phyloP scores from a whole-genome alignment of 352 stramenopile species.

The Phytophthora lateralis region DNA sequence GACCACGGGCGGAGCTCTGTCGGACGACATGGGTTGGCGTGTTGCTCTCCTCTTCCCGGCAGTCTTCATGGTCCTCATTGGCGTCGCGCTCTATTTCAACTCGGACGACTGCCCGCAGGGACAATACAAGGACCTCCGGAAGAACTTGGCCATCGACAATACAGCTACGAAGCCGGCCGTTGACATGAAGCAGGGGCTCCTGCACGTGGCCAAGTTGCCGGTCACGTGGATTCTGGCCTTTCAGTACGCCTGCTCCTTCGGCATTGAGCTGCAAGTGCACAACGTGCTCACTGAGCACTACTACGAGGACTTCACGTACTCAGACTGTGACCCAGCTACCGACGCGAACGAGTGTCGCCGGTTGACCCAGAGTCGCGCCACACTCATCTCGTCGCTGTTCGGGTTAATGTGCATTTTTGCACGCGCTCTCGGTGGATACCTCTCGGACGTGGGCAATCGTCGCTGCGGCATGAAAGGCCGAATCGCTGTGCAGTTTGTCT shows the following conservation, averaged over 20 bases:
- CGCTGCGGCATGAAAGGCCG: conserved; percentile 88
- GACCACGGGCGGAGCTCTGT: conserved; percentile 51
- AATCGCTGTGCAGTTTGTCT: conserved; percentile 77
- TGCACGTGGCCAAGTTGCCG: conserved; percentile 45
- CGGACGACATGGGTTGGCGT: conserved; percentile 88
- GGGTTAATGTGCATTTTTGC: conserved; percentile 94
- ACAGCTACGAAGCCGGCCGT: conserved; percentile 20
- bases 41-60: conserved; percentile 91
- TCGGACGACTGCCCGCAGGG: conserved; percentile 93
- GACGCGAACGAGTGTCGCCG: conserved; percentile 35
- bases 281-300: conserved; percentile 93
- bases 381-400: conserved; percentile 91
- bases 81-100: conserved; percentile 72
- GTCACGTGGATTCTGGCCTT: conserved; percentile 92
- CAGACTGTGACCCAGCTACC: conserved; percentile 43
- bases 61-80: conserved; percentile 77
- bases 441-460: conserved; percentile 79
- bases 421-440: conserved; percentile 82
- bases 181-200: conserved; percentile 40
- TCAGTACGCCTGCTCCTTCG: conserved; percentile 94
- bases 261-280: conserved; percentile 94
- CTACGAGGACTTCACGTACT: conserved; percentile 82
- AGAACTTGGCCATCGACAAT: conserved; percentile 12
- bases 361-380: conserved; percentile 47
- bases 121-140: conserved; percentile 86